Conservation (phyloP, 2,329 filamentous ascomycete genomes). For the Penicillium sp. region DNA sequence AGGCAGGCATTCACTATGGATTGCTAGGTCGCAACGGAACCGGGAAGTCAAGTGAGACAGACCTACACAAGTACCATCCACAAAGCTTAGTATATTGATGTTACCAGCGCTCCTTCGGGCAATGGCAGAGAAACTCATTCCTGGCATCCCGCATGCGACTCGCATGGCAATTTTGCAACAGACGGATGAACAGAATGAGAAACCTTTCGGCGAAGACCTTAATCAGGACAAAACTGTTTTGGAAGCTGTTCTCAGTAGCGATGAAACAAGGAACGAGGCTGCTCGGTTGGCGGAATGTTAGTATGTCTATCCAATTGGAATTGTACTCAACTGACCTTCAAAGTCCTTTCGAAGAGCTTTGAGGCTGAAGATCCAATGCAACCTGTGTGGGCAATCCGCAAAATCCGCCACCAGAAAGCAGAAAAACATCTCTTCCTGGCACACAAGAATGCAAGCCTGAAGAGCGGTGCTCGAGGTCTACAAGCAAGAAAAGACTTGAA, state of each 20-base stretch:
- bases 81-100: slow-evolving; percentile 2
- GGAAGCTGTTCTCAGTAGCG: slow-evolving; percentile 62
- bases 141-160: slow-evolving; percentile 66
- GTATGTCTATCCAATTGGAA: slow-evolving; percentile 9
- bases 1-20: slow-evolving; percentile 72
- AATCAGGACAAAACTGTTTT: slow-evolving; percentile 53
- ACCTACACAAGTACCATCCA: neutral
- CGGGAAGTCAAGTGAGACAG: slow-evolving; percentile 68
- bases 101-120: slow-evolving; percentile 65
- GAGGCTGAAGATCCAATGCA: slow-evolving; percentile 57
- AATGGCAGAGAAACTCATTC: slow-evolving; percentile 74
- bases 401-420: slow-evolving; percentile 61
- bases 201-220: slow-evolving; percentile 5
- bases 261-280: slow-evolving; percentile 51
- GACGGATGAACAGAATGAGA: slow-evolving; percentile 45
- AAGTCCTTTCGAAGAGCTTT: slow-evolving; percentile 59
- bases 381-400: slow-evolving; percentile 60
- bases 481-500: slow-evolving; percentile 73
- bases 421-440: slow-evolving; percentile 64
- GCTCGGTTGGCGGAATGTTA: slow-evolving; percentile 61
- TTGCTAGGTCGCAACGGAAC: slow-evolving; percentile 77
- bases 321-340: neutral
- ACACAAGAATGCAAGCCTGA: slow-evolving; percentile 69
- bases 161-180: slow-evolving; percentile 69
- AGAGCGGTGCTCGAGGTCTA: slow-evolving; percentile 73